Conservation (phyloP, 1,284 basidiomycete species). For the Naganishia sp. region DNA sequence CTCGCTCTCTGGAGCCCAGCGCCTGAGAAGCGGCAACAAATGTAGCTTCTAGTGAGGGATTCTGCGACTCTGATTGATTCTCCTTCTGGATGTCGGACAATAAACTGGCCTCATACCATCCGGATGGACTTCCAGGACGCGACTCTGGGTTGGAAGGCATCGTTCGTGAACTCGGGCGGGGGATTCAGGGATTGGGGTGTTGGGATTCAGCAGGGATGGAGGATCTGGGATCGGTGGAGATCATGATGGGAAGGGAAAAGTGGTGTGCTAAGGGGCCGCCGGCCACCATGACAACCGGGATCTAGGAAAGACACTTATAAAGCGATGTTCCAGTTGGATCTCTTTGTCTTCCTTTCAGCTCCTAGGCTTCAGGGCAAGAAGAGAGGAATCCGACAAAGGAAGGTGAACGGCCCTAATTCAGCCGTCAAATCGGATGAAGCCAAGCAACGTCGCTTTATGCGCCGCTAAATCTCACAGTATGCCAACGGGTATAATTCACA, state of each 20-base stretch:
- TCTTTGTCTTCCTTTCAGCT: background rate
- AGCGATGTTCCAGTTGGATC: background rate
- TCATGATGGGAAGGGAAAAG: too few species aligned
- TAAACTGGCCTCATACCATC: conserved; percentile 17
- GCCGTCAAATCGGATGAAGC: background rate
- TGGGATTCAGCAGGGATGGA: background rate
- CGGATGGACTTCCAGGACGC: background rate
- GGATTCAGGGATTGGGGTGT: background rate
- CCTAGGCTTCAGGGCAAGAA: background rate
- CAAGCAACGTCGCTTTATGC: too few species aligned
- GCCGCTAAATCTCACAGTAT: too few species aligned
- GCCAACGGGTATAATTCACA: too few species aligned
- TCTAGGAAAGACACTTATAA: background rate
- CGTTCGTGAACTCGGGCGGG: background rate
- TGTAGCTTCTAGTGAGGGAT: too few species aligned
- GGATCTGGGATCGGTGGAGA: background rate
- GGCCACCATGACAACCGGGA: background rate
- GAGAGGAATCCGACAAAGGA: background rate
- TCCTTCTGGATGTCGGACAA: conserved; percentile 5
- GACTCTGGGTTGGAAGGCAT: conserved; percentile 5
- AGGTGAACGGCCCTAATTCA: background rate
- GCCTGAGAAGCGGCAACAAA: background rate
- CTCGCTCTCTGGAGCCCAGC: background rate
- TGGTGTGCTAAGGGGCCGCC: too few species aligned
- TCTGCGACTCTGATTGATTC: background rate